Percentiles rank a stretch among this genome's conserved stretches.
phyloP scores from a whole-genome alignment of 2,329 filamentous ascomycete genomes.

The Rhinocladiella similis region DNA sequence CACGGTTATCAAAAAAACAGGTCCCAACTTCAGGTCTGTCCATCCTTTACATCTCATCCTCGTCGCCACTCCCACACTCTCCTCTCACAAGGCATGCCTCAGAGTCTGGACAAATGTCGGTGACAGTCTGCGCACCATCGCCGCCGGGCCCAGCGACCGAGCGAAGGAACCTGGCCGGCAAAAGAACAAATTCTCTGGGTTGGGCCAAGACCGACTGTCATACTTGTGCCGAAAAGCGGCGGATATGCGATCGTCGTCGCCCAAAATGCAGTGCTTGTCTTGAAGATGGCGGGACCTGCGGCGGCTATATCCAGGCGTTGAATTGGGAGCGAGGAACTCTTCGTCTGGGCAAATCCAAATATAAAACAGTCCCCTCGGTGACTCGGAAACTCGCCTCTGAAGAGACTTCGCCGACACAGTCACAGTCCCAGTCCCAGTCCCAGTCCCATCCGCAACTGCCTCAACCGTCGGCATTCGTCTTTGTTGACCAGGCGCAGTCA shows the following conservation, averaged over 20 bases:
- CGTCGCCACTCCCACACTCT: neutral
- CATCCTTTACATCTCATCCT: neutral
- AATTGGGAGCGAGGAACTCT: conserved; percentile 23
- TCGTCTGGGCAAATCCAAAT: conserved; percentile 12
- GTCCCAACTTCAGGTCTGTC: neutral
- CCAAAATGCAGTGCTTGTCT: conserved; percentile 28
- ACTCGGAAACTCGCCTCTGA: neutral
- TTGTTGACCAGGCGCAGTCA: conserved; percentile 14
- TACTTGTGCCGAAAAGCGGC: conserved; percentile 21
- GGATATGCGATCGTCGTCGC: conserved; percentile 24
- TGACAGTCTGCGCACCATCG: neutral
- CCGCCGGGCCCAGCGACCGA: conserved; percentile 1
- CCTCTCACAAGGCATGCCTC: neutral
- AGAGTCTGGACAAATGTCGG: neutral
- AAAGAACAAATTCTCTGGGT: conserved; percentile 28
- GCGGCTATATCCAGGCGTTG: conserved; percentile 26
- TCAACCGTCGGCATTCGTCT: conserved; percentile 18
- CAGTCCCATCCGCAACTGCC: conserved; percentile 4
- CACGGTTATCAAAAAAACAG: no score
- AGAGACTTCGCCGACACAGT: neutral
- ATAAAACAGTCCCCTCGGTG: neutral
- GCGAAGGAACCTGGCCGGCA: conserved; percentile 11
- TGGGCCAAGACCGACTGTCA: conserved; percentile 29
- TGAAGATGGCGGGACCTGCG: conserved; percentile 22
- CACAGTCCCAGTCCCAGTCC: no score